phyloP scores from a whole-genome alignment of 306 rosid species.

The Lupinus albus region DNA sequence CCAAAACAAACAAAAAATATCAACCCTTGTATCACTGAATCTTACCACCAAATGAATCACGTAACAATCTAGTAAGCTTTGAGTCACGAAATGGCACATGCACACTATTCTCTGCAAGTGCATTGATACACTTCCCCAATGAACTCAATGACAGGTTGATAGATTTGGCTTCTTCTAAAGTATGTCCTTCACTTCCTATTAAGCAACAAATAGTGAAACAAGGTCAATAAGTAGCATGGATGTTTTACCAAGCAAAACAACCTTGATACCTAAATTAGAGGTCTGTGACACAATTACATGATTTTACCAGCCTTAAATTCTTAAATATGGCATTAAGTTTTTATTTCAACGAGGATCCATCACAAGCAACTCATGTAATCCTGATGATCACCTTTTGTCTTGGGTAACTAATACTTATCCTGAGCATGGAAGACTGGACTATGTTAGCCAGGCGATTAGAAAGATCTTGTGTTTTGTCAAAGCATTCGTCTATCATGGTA shows the following conservation, averaged over 20 bases:
- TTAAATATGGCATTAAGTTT: slow-evolving; percentile 2
- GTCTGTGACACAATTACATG: slow-evolving; percentile 10
- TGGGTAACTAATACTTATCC: slow-evolving; percentile 18
- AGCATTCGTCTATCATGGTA: slow-evolving; percentile 16
- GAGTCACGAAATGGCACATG: slow-evolving; percentile 99
- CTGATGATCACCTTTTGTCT: slow-evolving; percentile 21
- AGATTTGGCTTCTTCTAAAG: slow-evolving; percentile 97
- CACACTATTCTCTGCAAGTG: slow-evolving; percentile 90
- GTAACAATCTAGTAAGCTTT: slow-evolving; percentile 91
- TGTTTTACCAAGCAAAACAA: slow-evolving; percentile 32
- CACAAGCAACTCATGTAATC: slow-evolving; percentile 25
- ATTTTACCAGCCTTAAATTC: slow-evolving; percentile 12
- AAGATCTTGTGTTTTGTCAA: slow-evolving; percentile 14
- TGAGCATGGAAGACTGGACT: slow-evolving; percentile 29
- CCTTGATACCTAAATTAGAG: not conserved
- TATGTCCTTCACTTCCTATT: slow-evolving; percentile 97
- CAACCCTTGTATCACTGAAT: slow-evolving; percentile 26
- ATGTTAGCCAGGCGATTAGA: slow-evolving; percentile 20
- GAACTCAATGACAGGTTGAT: slow-evolving; percentile 97
- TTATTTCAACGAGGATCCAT: slow-evolving; percentile 11
- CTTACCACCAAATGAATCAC: slow-evolving; percentile 97
- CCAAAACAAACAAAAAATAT: slow-evolving; percentile 20
- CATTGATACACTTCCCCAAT: slow-evolving; percentile 91
- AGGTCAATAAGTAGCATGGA: slow-evolving; percentile 6
- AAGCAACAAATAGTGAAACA: slow-evolving; percentile 42